phyloP scores from a whole-genome alignment of 1,284 basidiomycete species.

The Porogramme epimiltina region DNA sequence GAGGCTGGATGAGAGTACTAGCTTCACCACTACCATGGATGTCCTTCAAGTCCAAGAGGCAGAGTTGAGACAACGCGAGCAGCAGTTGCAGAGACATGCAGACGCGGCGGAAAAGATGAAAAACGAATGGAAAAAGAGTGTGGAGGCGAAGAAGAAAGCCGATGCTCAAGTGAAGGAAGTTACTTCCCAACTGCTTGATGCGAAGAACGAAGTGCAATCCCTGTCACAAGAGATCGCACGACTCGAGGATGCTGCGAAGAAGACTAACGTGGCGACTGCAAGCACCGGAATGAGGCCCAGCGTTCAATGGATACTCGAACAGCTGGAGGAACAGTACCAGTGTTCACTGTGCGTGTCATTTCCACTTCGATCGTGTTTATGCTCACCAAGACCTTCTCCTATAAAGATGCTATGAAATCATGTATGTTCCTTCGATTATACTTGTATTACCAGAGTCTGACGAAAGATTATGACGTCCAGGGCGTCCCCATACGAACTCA shows the following conservation, averaged over 20 bases:
- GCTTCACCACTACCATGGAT: too few relatives aligned
- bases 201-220: neutral
- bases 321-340: slow-evolving; percentile 59
- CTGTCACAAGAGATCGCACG: neutral
- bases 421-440: slow-evolving; percentile 31
- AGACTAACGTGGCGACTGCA: neutral
- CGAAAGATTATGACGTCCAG: slow-evolving; percentile 29
- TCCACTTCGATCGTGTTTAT: slow-evolving; percentile 8
- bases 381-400: slow-evolving; percentile 2
- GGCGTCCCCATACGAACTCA: slow-evolving; percentile 60
- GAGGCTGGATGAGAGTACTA: too few relatives aligned
- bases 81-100: too few relatives aligned
- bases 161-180: too few relatives aligned
- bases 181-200: too few relatives aligned
- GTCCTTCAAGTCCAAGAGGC: too few relatives aligned
- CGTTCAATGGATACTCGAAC: slow-evolving; percentile 37
- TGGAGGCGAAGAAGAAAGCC: neutral
- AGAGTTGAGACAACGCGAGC: too few relatives aligned
- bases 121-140: neutral
- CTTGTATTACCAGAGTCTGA: neutral
- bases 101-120: too few relatives aligned
- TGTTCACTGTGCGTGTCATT: slow-evolving; percentile 47
- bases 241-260: neutral
- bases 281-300: neutral
- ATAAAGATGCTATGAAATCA: slow-evolving; percentile 41